phyloP scores from a whole-genome alignment of 257 asterid species.

The Lantana camara region DNA sequence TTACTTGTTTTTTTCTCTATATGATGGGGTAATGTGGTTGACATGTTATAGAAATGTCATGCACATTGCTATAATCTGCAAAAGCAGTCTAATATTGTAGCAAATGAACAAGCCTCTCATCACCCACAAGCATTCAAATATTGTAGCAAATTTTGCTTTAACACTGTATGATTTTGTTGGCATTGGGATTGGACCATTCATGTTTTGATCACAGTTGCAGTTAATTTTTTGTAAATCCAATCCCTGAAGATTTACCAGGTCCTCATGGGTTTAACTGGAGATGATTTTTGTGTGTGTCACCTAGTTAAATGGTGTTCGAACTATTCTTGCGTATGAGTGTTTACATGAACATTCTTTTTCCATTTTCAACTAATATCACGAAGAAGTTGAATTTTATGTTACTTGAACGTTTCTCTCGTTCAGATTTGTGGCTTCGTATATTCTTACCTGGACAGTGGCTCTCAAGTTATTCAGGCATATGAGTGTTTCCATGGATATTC shows the following conservation, averaged over 20 bases:
- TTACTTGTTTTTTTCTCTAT: not conserved
- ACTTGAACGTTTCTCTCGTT: not conserved
- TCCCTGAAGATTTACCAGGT: not conserved
- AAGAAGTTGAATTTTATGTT: not conserved
- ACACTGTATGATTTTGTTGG: not conserved
- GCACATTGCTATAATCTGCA: not conserved
- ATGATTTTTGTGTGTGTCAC: not conserved
- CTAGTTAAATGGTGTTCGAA: not conserved
- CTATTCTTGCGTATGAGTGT: not conserved
- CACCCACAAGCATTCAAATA: not conserved
- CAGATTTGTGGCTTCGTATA: not conserved
- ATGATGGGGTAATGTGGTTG: not conserved
- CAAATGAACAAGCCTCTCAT: too few relatives aligned
- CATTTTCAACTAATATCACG: not conserved
- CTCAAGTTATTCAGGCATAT: too few relatives aligned
- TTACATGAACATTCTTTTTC: not conserved
- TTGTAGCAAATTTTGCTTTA: not conserved
- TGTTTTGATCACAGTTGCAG: not conserved
- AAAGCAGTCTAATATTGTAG: not conserved
- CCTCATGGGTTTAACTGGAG: not conserved
- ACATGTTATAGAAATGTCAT: slow-evolving; percentile 13
- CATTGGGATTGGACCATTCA: not conserved
- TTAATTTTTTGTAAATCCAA: not conserved
- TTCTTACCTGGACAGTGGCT: too few relatives aligned
- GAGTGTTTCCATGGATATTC: too few relatives aligned